Base-by-base conservation (phyloP, 768 basidiomycete genomes). In the Crepidotus variabilis region DNA sequence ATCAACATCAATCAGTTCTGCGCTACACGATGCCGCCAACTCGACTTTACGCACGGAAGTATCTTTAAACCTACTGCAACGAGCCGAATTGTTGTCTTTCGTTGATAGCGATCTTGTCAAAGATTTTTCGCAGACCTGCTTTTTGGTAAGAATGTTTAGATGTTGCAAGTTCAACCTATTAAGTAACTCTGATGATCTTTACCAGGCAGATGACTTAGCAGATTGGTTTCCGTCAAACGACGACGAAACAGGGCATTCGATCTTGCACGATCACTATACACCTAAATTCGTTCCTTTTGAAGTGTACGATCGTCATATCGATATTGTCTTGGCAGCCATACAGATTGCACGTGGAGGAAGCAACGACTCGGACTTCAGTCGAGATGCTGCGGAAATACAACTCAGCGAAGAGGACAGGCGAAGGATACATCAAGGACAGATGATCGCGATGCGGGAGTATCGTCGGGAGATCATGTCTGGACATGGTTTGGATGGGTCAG, bases 161-260 rank as follows among this genome's bases (percentile, higher is more conserved):
- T 47, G 22, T 54, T n/a, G n/a, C n/a, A n/a, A n/a, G n/a, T n/a
- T n/a, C 33, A 74, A 54, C 64, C 5, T 62, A 6, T 57, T 54
- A 28, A 57, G 45, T 39, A 48, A 48, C 53, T 50, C 57, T 50
- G 55, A 57, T 62, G 50, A 58, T 39, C 32, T 33, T 13, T 46
- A 32, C 49, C 60, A 75, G 72, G 65, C 66, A 35, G 47, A 66
- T n/a, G 69, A 68, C 49, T 71, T 70, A 59, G 72, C 62, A 57
- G 70, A 60, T 58, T 68, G 67, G 60, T 70, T 61, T 58, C 67
- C 69, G 28, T 71, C 72, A 11, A 68, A 68, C 20, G 84, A 87
- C 65, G 86, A 86, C 61, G 86, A 86, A 65, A 60, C 79, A 35
- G 87, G 85, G 5, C 75, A 81, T 63, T 58, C 58, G 18, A 71